Base-by-base conservation (phyloP, 2,329 filamentous ascomycete genomes). In the Emydomyces testavorans region DNA sequence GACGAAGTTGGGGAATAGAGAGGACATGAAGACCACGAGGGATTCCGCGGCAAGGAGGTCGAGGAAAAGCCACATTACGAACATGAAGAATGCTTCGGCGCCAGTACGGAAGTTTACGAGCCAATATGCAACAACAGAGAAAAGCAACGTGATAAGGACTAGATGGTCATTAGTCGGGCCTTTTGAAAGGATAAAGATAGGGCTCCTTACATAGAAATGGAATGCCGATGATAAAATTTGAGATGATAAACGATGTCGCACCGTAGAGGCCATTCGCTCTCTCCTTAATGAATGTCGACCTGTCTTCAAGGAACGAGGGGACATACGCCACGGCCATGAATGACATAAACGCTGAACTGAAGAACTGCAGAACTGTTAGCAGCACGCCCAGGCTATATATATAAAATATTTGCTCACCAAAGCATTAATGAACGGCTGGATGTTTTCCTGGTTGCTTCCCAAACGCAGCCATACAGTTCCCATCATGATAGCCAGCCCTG, bases 321-420 rank as follows among this genome's bases (percentile, higher is more conserved):
- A 92, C 83, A 62, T 93, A 93, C 0, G 87, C 87, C 1, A 93
- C 80, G 0, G 82, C 81, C 82, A 86, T 85, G 66, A 86, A 85
- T 34, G 78, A 82, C 78, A 85, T 84, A 65, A 86, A 85, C 1
- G 82, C 82, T 0, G 75, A 78, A 13, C 82, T 79, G 57, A 83
- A 85, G 71, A 83, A 83, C 67, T 69, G 44, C 37, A 46, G 46
- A n/a, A 28, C 29, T n/a, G 28, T 28, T 4, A 37, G 2, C 11
- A 4, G 26, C 21, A 36, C 8, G 11, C 6, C 13, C 20, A 23
- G 2, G 1, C 10, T 13, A 2, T 1, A 15, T 8, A 15, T 6
- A 35, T 2, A 1, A 6, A 13, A 40, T 36, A 15, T 40, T n/a
- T 10, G 35, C 71, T 59, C 57, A 72, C 73, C 54, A 93, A 83